phyloP scores from a whole-genome alignment of 345 rosid genomes.

The Brassica juncea region DNA sequence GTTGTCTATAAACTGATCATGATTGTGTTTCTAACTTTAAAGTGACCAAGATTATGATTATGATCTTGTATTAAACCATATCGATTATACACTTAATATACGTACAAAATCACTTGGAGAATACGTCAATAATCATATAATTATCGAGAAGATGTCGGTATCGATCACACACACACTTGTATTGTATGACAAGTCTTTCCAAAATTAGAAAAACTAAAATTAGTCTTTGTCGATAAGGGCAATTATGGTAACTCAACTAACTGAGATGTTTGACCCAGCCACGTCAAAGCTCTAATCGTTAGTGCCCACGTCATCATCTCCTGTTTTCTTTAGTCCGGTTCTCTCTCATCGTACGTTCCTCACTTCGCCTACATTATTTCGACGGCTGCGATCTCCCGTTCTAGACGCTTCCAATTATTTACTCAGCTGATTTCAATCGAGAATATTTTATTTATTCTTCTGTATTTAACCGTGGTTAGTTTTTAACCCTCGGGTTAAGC shows the following conservation, averaged over 20 bases:
- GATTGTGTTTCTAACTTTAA: neutral
- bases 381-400: conserved; percentile 47
- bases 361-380: conserved; percentile 29
- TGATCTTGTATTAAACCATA: neutral
- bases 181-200: conserved; percentile 15
- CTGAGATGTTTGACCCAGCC: conserved; percentile 46
- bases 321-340: conserved; percentile 18
- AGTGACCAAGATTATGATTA: conserved; percentile 3
- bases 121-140: conserved; percentile 9
- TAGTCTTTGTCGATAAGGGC: neutral
- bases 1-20: neutral
- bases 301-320: conserved; percentile 49
- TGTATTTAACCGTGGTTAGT: conserved; percentile 35
- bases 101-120: conserved; percentile 24
- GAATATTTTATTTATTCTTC: neutral
- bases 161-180: neutral
- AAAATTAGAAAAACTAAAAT: conserved; percentile 11
- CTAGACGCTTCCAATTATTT: conserved; percentile 55
- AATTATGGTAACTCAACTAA: conserved; percentile 22
- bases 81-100: neutral
- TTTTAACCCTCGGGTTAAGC: conserved; percentile 34
- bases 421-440: neutral
- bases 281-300: conserved; percentile 50
- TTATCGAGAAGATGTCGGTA: conserved; percentile 17
- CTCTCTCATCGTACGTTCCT: conserved; percentile 41